Conservation (phyloP, 2,329 filamentous ascomycete genomes). For the Penicillium sp. region DNA sequence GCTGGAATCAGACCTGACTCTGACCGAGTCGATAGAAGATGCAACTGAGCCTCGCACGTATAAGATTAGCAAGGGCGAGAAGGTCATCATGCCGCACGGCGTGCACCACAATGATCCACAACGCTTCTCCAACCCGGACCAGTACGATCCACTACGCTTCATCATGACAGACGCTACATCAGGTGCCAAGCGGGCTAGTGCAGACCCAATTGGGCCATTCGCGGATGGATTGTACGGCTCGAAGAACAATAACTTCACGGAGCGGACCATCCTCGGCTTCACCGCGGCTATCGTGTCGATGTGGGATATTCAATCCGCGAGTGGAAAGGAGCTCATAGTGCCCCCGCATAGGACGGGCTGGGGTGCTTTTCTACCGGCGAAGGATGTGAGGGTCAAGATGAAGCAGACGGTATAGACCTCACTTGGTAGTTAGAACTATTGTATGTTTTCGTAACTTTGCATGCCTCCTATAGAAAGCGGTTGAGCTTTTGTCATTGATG, state of each 20-base stretch:
- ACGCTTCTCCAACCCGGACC: slow-evolving; percentile 40
- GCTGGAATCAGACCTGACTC: slow-evolving; percentile 36
- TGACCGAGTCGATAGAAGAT: slow-evolving; percentile 40
- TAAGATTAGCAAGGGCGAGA: slow-evolving; percentile 41
- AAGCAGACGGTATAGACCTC: slow-evolving; percentile 35
- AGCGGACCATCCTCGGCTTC: slow-evolving; percentile 49
- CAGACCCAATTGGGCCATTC: slow-evolving; percentile 46
- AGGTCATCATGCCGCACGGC: slow-evolving; percentile 44
- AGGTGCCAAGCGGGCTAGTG: slow-evolving; percentile 32
- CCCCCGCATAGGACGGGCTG: slow-evolving; percentile 49
- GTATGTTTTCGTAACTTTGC: not conserved
- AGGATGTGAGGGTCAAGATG: slow-evolving; percentile 54
- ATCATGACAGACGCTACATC: slow-evolving; percentile 42
- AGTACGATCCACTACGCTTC: slow-evolving; percentile 46
- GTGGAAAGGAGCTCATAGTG: slow-evolving; percentile 47
- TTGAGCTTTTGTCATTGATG: not conserved
- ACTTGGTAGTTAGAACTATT: not conserved
- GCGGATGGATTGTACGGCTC: slow-evolving; percentile 49
- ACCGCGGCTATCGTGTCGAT: slow-evolving; percentile 51
- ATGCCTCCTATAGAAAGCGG: not conserved
- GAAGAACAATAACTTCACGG: slow-evolving; percentile 50
- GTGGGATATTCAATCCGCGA: slow-evolving; percentile 53
- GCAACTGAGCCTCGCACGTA: slow-evolving; percentile 38
- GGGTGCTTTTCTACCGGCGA: slow-evolving; percentile 49
- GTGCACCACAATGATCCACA: slow-evolving; percentile 42